Base-by-base conservation (phyloP, 73 alveolate genomes). In the Loxodes magnus region DNA sequence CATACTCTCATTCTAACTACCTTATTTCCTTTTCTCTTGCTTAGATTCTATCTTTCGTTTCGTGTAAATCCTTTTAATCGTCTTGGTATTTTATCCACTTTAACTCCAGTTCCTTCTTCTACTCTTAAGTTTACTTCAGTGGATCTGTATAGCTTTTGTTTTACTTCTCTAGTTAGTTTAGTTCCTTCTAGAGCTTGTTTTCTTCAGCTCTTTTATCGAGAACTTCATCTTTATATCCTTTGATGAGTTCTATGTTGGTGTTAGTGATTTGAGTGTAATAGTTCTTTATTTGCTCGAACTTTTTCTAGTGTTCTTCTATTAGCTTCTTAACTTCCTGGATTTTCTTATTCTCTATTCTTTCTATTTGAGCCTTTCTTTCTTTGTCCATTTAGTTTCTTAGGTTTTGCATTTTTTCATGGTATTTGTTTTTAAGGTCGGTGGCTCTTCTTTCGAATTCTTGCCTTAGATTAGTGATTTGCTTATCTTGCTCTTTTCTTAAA, bases 341-440 rank as follows among this genome's bases (percentile, higher is more conserved):
- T 77, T 87, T 92, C 71, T 88, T 92, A 49, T 76, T 84, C 38
- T 91, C 88, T 7, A 92, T 84, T 46, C 78, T 79, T 57, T 68
- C 72, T 25, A 92, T 92, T 35, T 77, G 49, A 23, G 78, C 71
- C 39, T 88, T 85, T 48, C 96, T 64, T 39, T 88, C 84, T 29
- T 91, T 89, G 41, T 91, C 96, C 81, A 92, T 92, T 51, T 92
- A 94, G 60, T 80, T 87, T 63, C 96, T 83, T 58, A 92, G 58
- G 38, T 79, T 81, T 41, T 83, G 74, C 97, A 92, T 92, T 68
- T 92, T 92, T 64, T 88, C 90, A 39, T 90, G 77, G 59, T 88
- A 92, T 54, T 80, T 83, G 55, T 83, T 77, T 57, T 89, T 71
- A 16, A 92, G 65, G 59, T 92, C 97, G 59, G 84, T 79, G 39